Evolutionary conservation across 1,284 basidiomycete species (phyloP), one percentile per base, ranked within the genome.

Genomic region (Pisolithus thermaeus): DNA sequence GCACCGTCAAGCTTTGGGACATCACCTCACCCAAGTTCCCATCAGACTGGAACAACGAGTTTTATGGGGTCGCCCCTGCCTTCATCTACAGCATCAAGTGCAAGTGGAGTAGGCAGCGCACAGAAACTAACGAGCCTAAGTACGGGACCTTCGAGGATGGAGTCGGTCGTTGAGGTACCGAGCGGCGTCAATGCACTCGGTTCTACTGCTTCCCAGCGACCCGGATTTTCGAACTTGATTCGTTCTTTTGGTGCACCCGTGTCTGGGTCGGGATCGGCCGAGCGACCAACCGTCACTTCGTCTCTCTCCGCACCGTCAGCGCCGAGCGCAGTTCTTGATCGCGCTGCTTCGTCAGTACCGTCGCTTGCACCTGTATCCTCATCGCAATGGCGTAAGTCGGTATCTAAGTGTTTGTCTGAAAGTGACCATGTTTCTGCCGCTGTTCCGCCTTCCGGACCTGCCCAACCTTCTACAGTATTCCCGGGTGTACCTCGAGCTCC

Each of bases 1-100:
- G 56, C 53, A 14, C 12, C 44, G 32, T 62, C 64, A 8, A 61
- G 42, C 39, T 65, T 56, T 49, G 60, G 65, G 36, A 65, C 63
- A 7, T 46, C 44, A 16, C 60, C 58, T 3, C 54, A 46, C 27
- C 60, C 60, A 30, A 68, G 52, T 12, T 35, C 32, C 5, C 32
- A 35, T 35, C 32, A 35, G 4, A 14, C 32, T 35, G 32, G 32
- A 12, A 14, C 62, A 4, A 61, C 63, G 9, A 64, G 49, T 40
- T 65, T 66, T 38, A 20, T 47, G 40, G 44, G 27, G 35, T 55
- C 55, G 41, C 58, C 65, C 11, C 27, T 14, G n/a, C n/a, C 42
- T 25, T 27, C 41, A 16, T 43, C 41, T 16, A 3, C 23, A 14
- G 28, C 25, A n/a, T 14, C 42, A 43, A 28, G 6, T 43, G 23